These are phyloP conservation scores for Cenococcum geophilum DNA, from an alignment of 495 filamentous ascomycete genomes.

Conservation along the genomic window DNA sequence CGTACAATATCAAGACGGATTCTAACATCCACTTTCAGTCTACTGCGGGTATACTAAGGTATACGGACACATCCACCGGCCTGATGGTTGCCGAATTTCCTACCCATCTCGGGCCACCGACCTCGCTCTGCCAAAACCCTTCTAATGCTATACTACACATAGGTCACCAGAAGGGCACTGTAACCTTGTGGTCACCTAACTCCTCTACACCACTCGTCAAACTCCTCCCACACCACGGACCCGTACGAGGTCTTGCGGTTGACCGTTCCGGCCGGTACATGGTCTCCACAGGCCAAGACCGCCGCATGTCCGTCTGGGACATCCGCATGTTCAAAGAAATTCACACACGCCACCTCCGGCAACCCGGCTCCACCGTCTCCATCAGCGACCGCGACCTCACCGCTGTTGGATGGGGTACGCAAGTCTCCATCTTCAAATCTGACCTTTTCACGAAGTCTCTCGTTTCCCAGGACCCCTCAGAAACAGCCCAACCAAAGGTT, in stretches of 20 bases:
- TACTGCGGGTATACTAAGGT: conserved; percentile 80
- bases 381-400: conserved; percentile 85
- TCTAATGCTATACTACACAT: conserved; percentile 86
- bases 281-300: conserved; percentile 87
- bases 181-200: conserved; percentile 96
- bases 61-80: conserved; percentile 91
- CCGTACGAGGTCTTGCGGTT: conserved; percentile 79
- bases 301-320: conserved; percentile 92
- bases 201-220: conserved; percentile 80
- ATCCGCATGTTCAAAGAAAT: conserved; percentile 90
- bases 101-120: conserved; percentile 77
- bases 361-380: conserved; percentile 74
- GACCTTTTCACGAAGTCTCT: conserved; percentile 19
- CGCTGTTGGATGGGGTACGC: conserved; percentile 87
- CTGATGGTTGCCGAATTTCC: conserved; percentile 74
- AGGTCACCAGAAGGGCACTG: conserved; percentile 89
- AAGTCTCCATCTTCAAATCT: conserved; percentile 74
- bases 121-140: conserved; percentile 78
- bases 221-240: conserved; percentile 86
- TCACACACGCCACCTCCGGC: conserved; percentile 78
- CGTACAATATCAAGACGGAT: neutral
- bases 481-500: conserved; percentile 65
- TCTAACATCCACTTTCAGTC: conserved; percentile 46
- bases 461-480: conserved; percentile 44
- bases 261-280: conserved; percentile 92